These are phyloP conservation scores for Flaveria floridana DNA, from an alignment of 140 eudicot genomes.

Conservation along the genomic window DNA sequence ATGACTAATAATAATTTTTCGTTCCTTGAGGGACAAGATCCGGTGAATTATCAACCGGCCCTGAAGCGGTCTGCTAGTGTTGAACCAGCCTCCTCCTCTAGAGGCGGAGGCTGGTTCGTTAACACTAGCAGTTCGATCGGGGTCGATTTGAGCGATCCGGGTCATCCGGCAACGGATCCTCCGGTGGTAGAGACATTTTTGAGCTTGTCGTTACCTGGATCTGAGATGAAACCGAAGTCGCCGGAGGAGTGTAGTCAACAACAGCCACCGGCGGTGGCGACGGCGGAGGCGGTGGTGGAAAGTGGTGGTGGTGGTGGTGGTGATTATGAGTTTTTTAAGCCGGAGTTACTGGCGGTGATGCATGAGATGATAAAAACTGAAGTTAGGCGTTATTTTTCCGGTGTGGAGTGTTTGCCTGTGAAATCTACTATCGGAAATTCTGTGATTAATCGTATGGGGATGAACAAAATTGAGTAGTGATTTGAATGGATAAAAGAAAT, in stretches of 20 bases:
- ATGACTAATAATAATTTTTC: slow-evolving; percentile 51
- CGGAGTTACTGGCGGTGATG: slow-evolving; percentile 66
- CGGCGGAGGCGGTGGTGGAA: slow-evolving; percentile 17
- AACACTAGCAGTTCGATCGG: slow-evolving; percentile 59
- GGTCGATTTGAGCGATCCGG: slow-evolving; percentile 56
- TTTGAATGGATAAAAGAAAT: slow-evolving; percentile 1
- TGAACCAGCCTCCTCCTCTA: slow-evolving; percentile 40
- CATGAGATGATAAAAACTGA: slow-evolving; percentile 75
- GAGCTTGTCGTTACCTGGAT: slow-evolving; percentile 55
- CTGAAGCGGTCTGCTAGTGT: slow-evolving; percentile 67
- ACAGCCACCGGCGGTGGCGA: background rate
- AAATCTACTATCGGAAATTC: slow-evolving; percentile 50
- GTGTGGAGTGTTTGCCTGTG: slow-evolving; percentile 46
- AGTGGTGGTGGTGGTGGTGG: background rate
- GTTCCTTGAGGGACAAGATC: slow-evolving; percentile 34
- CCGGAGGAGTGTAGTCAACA: background rate
- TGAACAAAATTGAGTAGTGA: slow-evolving; percentile 47
- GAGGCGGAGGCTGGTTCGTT: slow-evolving; percentile 24
- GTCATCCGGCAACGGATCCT: slow-evolving; percentile 3
- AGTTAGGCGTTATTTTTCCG: slow-evolving; percentile 61
- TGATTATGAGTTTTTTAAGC: slow-evolving; percentile 47
- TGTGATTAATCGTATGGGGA: slow-evolving; percentile 58
- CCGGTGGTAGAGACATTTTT: slow-evolving; percentile 35
- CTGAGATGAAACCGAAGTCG: slow-evolving; percentile 5
- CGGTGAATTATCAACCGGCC: slow-evolving; percentile 35